Base-by-base conservation (phyloP, 2,329 filamentous ascomycete species). In the Penicillium sp. region DNA sequence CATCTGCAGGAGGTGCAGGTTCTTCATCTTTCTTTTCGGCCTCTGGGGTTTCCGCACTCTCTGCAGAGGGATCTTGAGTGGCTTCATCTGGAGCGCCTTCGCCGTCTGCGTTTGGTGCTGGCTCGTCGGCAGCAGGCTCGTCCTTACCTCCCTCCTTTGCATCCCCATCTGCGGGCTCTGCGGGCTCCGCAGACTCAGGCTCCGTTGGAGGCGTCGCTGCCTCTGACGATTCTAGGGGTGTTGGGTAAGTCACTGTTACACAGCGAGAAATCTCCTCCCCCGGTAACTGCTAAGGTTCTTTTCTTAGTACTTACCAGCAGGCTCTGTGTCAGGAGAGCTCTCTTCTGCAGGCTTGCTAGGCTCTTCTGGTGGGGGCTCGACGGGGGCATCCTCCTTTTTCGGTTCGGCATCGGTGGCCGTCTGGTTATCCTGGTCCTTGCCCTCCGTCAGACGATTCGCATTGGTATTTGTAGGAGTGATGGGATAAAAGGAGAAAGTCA, bases 351-450 rank as follows among this genome's bases (percentile, higher is more conserved):
- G 47, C 53, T 55, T 58, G 56, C 49, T 61, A 36, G 67, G 55
- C 46, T 67, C 59, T 23, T 63, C 64, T 57, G 54, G 46, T 26
- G 60, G 48, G 46, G 55, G 48, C 29, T 65, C 64, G 51, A 66
- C 60, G 31, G 61, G 42, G 45, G 59, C 53, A 51, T 57, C 55
- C 48, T 62, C 66, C 58, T 69, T 71, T 52, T 72, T 67, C 65
- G 66, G 55, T 52, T 68, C 62, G 65, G 61, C 53, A 58, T 68
- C 58, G 51, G 52, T 54, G 53, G 60, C 58, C 56, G 60, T 57
- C 63, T 69, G 70, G 64, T 67, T 71, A 60, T 69, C 68, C 65
- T 75, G 70, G 60, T 71, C 66, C 61, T 75, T 66, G 60, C 68
- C 64, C 60, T 64, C 61, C 60, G 71, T 71, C 69, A 71, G 67